phyloP scores from a whole-genome alignment of 164 flowering plant species.

The Cinnamomum micranthum region DNA sequence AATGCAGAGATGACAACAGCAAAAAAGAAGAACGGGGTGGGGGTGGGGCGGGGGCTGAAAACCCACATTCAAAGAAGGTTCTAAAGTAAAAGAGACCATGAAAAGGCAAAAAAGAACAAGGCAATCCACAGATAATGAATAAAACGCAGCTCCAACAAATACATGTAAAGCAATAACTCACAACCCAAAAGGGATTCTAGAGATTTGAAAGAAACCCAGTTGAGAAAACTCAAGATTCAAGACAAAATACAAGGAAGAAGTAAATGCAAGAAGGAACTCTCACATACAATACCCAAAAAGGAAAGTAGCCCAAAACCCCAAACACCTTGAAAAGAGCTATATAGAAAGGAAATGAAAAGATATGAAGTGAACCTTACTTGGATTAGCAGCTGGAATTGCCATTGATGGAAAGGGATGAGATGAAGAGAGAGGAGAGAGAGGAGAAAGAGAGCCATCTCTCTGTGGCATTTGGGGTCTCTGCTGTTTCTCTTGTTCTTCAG shows the following conservation, averaged over 20 bases:
- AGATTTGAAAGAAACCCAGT: background rate
- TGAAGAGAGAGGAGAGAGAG: background rate
- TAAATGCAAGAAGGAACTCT: too few relatives aligned
- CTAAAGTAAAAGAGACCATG: too few relatives aligned
- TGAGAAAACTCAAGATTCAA: background rate
- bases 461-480: background rate
- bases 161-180: too few relatives aligned
- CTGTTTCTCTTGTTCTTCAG: background rate
- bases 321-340: background rate
- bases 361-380: background rate
- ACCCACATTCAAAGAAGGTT: too few relatives aligned
- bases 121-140: too few relatives aligned
- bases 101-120: too few relatives aligned
- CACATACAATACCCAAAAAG: background rate
- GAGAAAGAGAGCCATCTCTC: background rate
- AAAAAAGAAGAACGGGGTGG: too few relatives aligned
- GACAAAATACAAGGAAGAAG: too few relatives aligned
- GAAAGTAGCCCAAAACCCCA: background rate
- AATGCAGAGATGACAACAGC: too few relatives aligned
- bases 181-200: background rate
- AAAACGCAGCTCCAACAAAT: too few relatives aligned
- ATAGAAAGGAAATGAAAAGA: background rate
- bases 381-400: background rate
- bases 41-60: too few relatives aligned
- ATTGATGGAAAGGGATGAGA: background rate